Conservation (phyloP, 306 rosid genomes). For the Medicago arabica region DNA sequence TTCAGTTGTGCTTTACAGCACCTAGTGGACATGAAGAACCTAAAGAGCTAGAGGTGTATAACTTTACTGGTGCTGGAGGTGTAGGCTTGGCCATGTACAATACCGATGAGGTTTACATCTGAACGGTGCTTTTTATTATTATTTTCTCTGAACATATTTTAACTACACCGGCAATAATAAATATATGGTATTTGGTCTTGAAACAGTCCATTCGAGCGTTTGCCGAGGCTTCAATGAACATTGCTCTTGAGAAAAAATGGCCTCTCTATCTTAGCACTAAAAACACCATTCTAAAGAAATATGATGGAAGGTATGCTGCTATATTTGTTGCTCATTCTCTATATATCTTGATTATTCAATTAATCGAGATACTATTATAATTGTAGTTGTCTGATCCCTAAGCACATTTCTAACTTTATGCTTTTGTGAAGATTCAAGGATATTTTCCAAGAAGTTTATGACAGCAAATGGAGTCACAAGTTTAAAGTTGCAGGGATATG, state of each 20-base stretch:
- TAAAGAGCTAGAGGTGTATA: conserved; percentile 79
- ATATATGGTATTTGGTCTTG: conserved; percentile 36
- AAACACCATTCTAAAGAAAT: conserved; percentile 93
- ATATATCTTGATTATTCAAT: conserved; percentile 20
- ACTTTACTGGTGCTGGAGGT: conserved; percentile 92
- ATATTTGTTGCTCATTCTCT: conserved; percentile 22
- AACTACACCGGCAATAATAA: conserved; percentile 6
- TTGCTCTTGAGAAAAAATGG: conserved; percentile 91
- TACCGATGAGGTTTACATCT: conserved; percentile 82
- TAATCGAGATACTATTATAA: conserved; percentile 19
- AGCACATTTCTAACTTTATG: conserved; percentile 33
- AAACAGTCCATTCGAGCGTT: conserved; percentile 84
- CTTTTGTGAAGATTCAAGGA: conserved; percentile 85
- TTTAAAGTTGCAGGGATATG: conserved; percentile 94
- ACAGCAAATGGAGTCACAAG: conserved; percentile 79
- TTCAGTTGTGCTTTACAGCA: conserved; percentile 47
- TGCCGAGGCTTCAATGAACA: conserved; percentile 94
- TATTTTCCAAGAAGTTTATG: conserved; percentile 95
- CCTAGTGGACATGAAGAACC: conserved; percentile 73
- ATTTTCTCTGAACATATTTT: conserved; percentile 29
- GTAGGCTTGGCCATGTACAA: conserved; percentile 91
- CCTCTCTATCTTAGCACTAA: conserved; percentile 98
- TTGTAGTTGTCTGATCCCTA: conserved; percentile 20
- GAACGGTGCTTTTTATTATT: conserved; percentile 3
- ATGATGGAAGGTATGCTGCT: conserved; percentile 90